These are phyloP conservation scores for Fonsecaea pedrosoi DNA, from an alignment of 2,329 filamentous ascomycete genomes.

Conservation along the genomic window DNA sequence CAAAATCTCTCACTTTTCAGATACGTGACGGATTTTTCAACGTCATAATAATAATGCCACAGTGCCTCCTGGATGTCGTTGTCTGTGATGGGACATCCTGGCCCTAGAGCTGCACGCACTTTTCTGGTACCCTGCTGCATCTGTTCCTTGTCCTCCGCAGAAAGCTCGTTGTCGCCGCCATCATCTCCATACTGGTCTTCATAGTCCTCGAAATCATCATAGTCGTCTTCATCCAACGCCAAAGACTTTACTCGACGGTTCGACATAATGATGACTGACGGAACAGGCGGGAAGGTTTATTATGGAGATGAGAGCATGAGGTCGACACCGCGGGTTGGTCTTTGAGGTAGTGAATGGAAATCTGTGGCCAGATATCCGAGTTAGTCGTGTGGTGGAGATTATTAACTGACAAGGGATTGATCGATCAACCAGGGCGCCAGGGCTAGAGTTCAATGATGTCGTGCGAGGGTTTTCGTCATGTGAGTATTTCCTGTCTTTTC, in stretches of 20 bases:
- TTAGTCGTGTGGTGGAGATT: background rate
- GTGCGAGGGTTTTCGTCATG: background rate
- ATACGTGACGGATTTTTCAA: constrained; percentile 83
- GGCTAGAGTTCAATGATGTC: background rate
- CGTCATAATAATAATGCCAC: constrained; percentile 96
- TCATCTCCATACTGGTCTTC: constrained; percentile 36
- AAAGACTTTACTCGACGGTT: constrained; percentile 55
- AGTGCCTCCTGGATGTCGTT: constrained; percentile 84
- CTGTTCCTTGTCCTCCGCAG: constrained; percentile 57
- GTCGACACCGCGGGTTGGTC: background rate
- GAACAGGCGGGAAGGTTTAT: background rate
- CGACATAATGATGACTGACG: constrained; percentile 47
- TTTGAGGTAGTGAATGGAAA: background rate
- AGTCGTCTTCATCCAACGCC: constrained; percentile 51
- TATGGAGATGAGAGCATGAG: background rate
- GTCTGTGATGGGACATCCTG: constrained; percentile 67
- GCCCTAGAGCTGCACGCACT: constrained; percentile 71
- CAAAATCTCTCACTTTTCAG: constrained; percentile 64
- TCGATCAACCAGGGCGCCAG: no score
- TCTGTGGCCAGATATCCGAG: background rate
- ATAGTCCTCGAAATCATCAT: constrained; percentile 49
- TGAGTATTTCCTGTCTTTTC: background rate
- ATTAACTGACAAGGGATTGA: background rate
- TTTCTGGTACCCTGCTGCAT: constrained; percentile 71
- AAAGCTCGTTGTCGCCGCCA: constrained; percentile 41